Evolutionary conservation across 2,329 filamentous ascomycete species (phyloP).

Genomic region (Fusarium veterinarium): DNA sequence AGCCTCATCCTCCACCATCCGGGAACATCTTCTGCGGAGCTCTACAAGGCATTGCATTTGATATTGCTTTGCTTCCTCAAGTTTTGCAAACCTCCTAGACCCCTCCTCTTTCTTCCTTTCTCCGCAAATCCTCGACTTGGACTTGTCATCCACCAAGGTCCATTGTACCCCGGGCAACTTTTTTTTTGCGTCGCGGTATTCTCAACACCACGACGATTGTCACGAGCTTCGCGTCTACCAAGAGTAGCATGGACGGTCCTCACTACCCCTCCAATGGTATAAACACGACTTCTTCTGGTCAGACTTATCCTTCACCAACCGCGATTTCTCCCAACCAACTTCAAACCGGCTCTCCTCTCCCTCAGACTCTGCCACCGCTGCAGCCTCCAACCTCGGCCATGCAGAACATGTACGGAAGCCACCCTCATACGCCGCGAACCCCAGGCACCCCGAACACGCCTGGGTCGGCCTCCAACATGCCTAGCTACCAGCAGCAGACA

Average conservation of each 20-base stretch:
- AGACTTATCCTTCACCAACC: constrained; percentile 63
- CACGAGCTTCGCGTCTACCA: constrained; percentile 48
- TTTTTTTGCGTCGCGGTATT: constrained; percentile 40
- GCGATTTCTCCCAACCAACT: constrained; percentile 64
- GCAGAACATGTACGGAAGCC: constrained; percentile 64
- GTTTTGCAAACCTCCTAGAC: constrained; percentile 30
- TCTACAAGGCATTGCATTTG: constrained; percentile 42
- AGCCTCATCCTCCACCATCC: constrained; percentile 55
- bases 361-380: constrained; percentile 67
- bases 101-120: constrained; percentile 20
- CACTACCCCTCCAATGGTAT: constrained; percentile 67
- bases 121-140: constrained; percentile 44
- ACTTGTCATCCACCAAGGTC: constrained; percentile 43
- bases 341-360: constrained; percentile 59
- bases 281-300: constrained; percentile 63
- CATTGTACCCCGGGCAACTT: constrained; percentile 33
- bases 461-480: constrained; percentile 64
- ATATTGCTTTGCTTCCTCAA: constrained; percentile 41
- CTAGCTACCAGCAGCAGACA: constrained; percentile 65
- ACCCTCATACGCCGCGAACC: constrained; percentile 71
- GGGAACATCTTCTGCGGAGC: constrained; percentile 49
- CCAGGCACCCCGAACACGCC: constrained; percentile 73
- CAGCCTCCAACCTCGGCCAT: constrained; percentile 59
- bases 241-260: constrained; percentile 65
- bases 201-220: constrained; percentile 39